Evolutionary conservation across 495 filamentous ascomycete species (phyloP), one percentile per base, ranked within the genome.

Genomic region (Stereocaulon alpinum): DNA sequence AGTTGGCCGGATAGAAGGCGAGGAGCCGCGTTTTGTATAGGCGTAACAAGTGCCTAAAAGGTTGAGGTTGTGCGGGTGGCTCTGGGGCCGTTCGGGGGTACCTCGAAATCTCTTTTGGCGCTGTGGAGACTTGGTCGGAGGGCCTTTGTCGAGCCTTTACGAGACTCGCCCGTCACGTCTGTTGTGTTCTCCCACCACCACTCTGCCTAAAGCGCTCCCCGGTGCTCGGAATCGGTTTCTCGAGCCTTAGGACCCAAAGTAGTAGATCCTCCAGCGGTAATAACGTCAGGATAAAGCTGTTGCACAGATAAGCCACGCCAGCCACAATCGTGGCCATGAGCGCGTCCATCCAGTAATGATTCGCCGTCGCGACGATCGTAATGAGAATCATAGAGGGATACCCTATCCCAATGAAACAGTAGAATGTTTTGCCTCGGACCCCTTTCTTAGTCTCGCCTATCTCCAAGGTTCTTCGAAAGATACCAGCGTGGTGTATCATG

Each of bases 291-390:
- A 82, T 80, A 11, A 85, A 61, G 22, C 72, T 60, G 61, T 85
- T 86, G 49, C 69, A 70, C n/a, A 66, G 18, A 60, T 77, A 80
- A 20, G 73, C 71, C 27, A 76, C 50, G 64, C 71, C 76, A 17
- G 78, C 74, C 15, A 76, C 70, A n/a, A 78, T 63, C 6, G 75
- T 75, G 32, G 80, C 73, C 55, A 79, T 70, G 18, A 76, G 67
- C 1, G 81, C 82, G 66, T 85, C 83, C 40, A 86, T 70, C 69
- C 78, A 82, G 63, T 82, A 86, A 67, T 85, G 83, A 61, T 86
- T 86, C 14, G 83, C 83, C 6, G 83, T 86, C 11, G 81, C 81
- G 17, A 86, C 72, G 51, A 86, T 85, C 14, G 82, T 79, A 51
- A 75, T 73, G 17, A 86, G 74, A 40, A 86, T 80, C 43, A 82